Evolutionary conservation across 495 filamentous ascomycete species (phyloP).

Genomic region (Annulohypoxylon stygium): DNA sequence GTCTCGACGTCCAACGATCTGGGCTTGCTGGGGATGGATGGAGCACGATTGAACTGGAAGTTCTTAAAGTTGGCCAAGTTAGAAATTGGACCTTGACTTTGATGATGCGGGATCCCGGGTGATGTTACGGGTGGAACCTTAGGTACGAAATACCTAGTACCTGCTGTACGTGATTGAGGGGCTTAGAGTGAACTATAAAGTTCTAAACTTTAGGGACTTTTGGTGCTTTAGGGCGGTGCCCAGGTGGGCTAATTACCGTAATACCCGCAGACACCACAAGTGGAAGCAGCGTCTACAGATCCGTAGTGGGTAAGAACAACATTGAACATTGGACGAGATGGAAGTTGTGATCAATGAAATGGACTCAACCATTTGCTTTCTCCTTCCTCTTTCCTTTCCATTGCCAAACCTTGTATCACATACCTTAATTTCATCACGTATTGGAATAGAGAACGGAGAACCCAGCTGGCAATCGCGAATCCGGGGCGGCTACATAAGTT

Average conservation of each 20-base stretch:
- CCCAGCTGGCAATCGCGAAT: conserved; percentile 9
- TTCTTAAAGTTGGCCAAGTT: conserved; percentile 15
- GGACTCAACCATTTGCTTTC: background rate
- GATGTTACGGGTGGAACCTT: conserved; percentile 42
- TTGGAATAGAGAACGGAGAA: background rate
- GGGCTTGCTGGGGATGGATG: conserved; percentile 13
- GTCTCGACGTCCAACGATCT: conserved; percentile 7
- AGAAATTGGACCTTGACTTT: conserved; percentile 16
- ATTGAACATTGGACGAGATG: background rate
- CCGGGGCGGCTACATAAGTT: conserved; percentile 33
- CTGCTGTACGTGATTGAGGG: conserved; percentile 31
- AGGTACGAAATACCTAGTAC: conserved; percentile 31
- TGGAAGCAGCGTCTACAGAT: background rate
- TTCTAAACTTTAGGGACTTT: background rate
- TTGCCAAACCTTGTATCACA: background rate
- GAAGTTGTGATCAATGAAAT: background rate
- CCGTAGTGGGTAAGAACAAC: background rate
- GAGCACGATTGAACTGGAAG: conserved; percentile 2
- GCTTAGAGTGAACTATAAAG: background rate
- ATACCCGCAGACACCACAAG: background rate
- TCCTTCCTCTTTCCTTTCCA: background rate
- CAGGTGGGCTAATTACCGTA: conserved; percentile 17
- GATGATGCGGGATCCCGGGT: conserved; percentile 45
- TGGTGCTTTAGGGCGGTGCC: background rate
- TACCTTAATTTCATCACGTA: background rate